Conservation (phyloP, 805 yeast genomes). For the Jamesozyma jinghongensis region DNA sequence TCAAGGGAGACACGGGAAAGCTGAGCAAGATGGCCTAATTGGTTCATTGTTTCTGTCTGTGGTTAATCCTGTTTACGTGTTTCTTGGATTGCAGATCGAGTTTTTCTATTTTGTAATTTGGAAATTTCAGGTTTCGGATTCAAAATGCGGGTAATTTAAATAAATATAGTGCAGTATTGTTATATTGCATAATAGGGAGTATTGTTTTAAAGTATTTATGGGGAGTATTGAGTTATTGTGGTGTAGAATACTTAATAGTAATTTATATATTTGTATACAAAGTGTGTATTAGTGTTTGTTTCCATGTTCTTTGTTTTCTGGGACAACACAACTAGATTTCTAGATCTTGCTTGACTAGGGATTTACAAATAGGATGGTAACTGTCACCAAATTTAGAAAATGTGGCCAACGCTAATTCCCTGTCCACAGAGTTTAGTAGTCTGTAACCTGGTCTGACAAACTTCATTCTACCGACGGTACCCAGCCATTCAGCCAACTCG, state of each 20-base stretch:
- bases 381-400: constrained; percentile 48
- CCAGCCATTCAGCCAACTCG: constrained; percentile 71
- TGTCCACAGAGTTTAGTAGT: constrained; percentile 54
- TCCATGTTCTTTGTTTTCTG: too few species aligned
- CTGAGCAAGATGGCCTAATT: constrained; percentile 12
- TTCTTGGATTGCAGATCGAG: neutral
- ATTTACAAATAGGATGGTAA: constrained; percentile 80
- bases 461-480: constrained; percentile 91
- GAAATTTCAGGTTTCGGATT: neutral
- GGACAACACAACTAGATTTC: constrained; percentile 23
- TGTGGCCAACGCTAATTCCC: constrained; percentile 53
- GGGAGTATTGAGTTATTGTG: too few species aligned
- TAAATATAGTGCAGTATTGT: too few species aligned
- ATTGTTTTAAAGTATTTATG: too few species aligned
- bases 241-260: too few species aligned
- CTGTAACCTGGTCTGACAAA: constrained; percentile 82
- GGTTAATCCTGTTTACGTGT: neutral
- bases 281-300: too few species aligned
- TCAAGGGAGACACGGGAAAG: constrained; percentile 23
- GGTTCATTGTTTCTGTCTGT: neutral
- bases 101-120: neutral
- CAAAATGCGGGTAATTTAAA: neutral
- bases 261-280: neutral
- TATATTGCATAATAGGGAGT: too few species aligned
- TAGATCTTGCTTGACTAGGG: constrained; percentile 77